A percentile compares a stretch with the other conserved stretches of the same genome.
Evolutionary conservation across 83 land plant genomes (phyloP).

Genomic region (Isoetes engelmannii): DNA sequence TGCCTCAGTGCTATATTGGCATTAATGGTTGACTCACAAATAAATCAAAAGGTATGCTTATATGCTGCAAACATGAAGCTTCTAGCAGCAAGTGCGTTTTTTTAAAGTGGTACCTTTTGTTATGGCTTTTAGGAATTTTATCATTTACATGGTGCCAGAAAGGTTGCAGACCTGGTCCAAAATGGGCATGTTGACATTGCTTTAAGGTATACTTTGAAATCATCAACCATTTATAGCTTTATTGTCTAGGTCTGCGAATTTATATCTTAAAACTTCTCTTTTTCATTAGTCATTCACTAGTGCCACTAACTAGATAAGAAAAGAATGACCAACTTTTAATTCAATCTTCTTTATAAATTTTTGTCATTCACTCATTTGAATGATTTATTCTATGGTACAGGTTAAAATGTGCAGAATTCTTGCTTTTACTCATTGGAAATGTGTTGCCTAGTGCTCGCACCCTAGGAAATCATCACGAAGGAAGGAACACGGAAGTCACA

Average conservation of each 20-base stretch:
- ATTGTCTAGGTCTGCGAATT: background rate
- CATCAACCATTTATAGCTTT: background rate
- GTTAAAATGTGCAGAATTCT: slow-evolving; percentile 70
- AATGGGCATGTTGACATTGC: slow-evolving; percentile 12
- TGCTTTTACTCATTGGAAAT: slow-evolving; percentile 58
- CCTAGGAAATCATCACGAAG: background rate
- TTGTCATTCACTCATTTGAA: background rate
- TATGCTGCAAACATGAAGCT: background rate
- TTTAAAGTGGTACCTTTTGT: background rate
- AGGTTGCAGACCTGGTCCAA: slow-evolving; percentile 20
- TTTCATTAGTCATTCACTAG: too few species aligned
- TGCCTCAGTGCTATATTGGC: slow-evolving; percentile 81
- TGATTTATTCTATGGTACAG: slow-evolving; percentile 20
- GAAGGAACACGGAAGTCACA: slow-evolving; percentile 8
- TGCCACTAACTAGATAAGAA: background rate
- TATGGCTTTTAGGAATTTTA: slow-evolving; percentile 20
- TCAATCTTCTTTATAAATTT: background rate
- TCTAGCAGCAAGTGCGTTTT: slow-evolving; percentile 1
- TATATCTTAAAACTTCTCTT: too few species aligned
- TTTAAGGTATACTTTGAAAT: slow-evolving; percentile 8
- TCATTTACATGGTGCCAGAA: slow-evolving; percentile 20
- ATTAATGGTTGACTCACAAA: slow-evolving; percentile 65
- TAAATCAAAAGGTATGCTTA: slow-evolving; percentile 65
- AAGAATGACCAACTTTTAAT: background rate
- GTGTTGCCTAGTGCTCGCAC: slow-evolving; percentile 18